Evolutionary conservation across 75 land plant genomes (phyloP), one percentile per base, ranked within the genome.

Genomic region (Pinus tabuliformis): DNA sequence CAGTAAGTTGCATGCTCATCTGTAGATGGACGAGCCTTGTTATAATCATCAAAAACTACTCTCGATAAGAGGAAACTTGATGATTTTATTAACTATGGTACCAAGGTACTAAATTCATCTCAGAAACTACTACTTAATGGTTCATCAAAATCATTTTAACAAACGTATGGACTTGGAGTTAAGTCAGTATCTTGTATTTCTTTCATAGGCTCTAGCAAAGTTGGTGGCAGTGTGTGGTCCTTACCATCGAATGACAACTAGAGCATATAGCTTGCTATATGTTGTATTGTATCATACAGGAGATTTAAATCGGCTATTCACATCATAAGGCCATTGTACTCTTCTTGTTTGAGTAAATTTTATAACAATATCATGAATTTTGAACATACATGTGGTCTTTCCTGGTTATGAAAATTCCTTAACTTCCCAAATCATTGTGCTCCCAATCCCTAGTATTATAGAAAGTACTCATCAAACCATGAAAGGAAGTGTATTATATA

Each of bases 271-370:
- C 73, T 93, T 96, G 61, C 60, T 96, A 74, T 95, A 97, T 62
- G 99, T 96, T 14, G 99, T 96, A n/a, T 85, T 96, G 28, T 96
- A 96, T 65, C 99, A 96, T 76, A 96, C 99, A n/a, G 99, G 99
- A 24, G 99, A 96, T 70, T 96, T 96, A 72, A 96, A 96, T 74
- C 99, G 94, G 98, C 95, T 95, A 72, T 37, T n/a, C 9, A 68
- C 21, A 68, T 42, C 20, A 5, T 18, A 18, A 39, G 24, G n/a
- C 71, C 7, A n/a, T 3, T 8, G 52, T 49, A 8, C 52, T 49
- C 52, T 49, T 49, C 9, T 11, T 49, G 8, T 24, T 62, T 28
- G 30, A 28, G 26, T 22, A 26, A 49, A 62, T 62, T 26, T 0
- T 28, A 9, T 13, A 24, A 62, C 28, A 28, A 13, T 62, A 21